Evolutionary conservation across 2,329 filamentous ascomycete genomes (phyloP).

Genomic region (Monilinia vaccinii-corymbosi): DNA sequence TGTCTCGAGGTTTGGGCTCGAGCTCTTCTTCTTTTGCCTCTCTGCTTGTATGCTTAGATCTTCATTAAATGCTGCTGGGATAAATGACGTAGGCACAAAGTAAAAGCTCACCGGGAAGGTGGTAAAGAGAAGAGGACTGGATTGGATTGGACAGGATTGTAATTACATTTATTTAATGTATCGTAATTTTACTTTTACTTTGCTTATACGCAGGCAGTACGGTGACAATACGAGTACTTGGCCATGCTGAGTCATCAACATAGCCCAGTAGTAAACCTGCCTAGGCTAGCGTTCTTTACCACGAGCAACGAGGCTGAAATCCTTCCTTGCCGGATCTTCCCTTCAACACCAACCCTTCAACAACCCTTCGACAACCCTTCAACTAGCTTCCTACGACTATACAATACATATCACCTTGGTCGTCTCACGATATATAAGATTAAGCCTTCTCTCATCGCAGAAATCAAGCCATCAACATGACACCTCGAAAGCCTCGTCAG

Average conservation of each 20-base stretch:
- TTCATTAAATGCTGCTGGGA: background rate
- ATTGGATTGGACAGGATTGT: too few species aligned
- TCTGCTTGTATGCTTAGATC: background rate
- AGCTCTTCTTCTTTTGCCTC: background rate
- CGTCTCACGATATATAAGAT: background rate
- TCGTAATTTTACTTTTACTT: background rate
- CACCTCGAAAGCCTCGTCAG: constrained; percentile 31
- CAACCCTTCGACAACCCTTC: too few species aligned
- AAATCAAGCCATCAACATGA: constrained; percentile 24
- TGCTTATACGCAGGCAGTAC: background rate
- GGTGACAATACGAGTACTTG: too few species aligned
- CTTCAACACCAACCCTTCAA: too few species aligned
- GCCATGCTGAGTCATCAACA: too few species aligned
- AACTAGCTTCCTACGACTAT: too few species aligned
- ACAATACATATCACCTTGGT: background rate
- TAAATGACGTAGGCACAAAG: constrained; percentile 5
- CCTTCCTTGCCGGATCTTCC: background rate
- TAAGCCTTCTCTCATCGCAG: background rate
- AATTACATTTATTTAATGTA: too few species aligned
- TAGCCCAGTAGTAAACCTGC: too few species aligned
- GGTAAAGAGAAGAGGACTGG: background rate
- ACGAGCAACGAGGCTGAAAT: background rate
- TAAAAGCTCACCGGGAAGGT: background rate
- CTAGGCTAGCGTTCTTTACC: too few species aligned
- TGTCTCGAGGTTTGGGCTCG: background rate